These are phyloP conservation scores for Candida michaelii DNA, from an alignment of 805 yeast species.

Conservation along the genomic window DNA sequence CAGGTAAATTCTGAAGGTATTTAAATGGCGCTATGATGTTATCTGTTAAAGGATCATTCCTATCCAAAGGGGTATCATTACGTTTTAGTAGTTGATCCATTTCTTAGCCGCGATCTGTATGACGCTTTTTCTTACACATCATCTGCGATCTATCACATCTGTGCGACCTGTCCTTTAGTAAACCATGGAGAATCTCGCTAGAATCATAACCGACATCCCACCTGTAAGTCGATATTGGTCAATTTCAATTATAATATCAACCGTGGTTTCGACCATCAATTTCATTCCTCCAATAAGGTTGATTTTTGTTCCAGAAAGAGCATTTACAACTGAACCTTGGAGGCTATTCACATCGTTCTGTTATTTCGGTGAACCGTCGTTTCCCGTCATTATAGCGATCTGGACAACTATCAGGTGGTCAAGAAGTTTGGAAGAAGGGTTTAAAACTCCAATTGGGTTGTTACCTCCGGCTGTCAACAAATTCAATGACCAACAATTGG, in stretches of 20 bases:
- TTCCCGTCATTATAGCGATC: conserved; percentile 6
- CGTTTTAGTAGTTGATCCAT: conserved; percentile 11
- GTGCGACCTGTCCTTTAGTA: too few species aligned
- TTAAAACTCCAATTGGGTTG: conserved; percentile 15
- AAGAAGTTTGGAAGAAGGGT: conserved; percentile 26
- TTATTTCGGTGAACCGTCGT: conserved; percentile 24
- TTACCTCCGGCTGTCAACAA: conserved; percentile 23
- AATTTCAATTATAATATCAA: conserved; percentile 21
- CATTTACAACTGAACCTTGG: conserved; percentile 36
- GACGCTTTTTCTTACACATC: neutral
- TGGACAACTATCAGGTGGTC: conserved; percentile 20
- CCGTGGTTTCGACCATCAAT: conserved; percentile 19
- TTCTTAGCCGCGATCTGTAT: neutral
- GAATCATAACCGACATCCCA: conserved; percentile 17
- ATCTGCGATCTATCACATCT: too few species aligned
- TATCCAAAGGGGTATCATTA: conserved; percentile 12
- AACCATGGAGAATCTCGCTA: conserved; percentile 15
- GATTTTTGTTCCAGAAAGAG: conserved; percentile 27
- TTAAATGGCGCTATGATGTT: conserved; percentile 27
- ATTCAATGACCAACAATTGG: conserved; percentile 19
- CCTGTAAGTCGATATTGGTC: conserved; percentile 30
- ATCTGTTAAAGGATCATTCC: conserved; percentile 11
- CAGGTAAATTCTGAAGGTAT: conserved; percentile 33
- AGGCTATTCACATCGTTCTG: conserved; percentile 35
- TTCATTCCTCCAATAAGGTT: conserved; percentile 21